These are phyloP conservation scores for Boletus hoseneyae DNA, from an alignment of 1,284 basidiomycete species.

Conservation along the genomic window DNA sequence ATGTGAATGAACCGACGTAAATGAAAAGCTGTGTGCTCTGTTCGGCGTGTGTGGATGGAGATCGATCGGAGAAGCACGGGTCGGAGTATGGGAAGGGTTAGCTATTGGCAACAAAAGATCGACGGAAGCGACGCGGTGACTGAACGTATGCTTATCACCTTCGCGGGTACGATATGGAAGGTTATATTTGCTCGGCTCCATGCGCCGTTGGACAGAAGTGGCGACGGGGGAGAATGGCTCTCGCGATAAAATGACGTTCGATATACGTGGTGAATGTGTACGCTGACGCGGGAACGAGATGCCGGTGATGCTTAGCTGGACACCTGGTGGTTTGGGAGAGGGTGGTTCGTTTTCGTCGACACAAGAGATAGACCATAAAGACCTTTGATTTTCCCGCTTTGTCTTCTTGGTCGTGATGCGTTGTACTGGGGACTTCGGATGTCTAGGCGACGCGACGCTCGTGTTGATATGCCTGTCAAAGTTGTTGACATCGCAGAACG, in stretches of 20 bases:
- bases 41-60: conserved; percentile 8
- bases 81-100: neutral
- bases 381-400: neutral
- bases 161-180: conserved; percentile 11
- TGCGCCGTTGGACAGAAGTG: conserved; percentile 6
- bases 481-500: conserved; percentile 2
- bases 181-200: neutral
- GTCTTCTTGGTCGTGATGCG: conserved; percentile 3
- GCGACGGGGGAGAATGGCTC: neutral
- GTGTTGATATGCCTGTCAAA: neutral
- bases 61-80: conserved; percentile 26
- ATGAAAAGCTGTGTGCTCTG: conserved; percentile 15
- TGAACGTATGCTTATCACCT: conserved; percentile 12
- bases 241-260: conserved; percentile 7
- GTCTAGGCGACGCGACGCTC: neutral
- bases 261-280: conserved; percentile 10
- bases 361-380: neutral
- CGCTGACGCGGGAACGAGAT: conserved; percentile 19
- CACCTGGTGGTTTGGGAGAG: neutral
- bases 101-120: conserved; percentile 18
- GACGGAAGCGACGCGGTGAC: conserved; percentile 19
- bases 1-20: neutral
- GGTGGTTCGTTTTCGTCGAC: conserved; percentile 25
- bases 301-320: conserved; percentile 2
- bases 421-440: neutral